Percentiles rank a stretch among this genome's conserved stretches.
Evolutionary conservation across 352 stramenopile species (phyloP).

Genomic region (Blastocystis sp.): DNA sequence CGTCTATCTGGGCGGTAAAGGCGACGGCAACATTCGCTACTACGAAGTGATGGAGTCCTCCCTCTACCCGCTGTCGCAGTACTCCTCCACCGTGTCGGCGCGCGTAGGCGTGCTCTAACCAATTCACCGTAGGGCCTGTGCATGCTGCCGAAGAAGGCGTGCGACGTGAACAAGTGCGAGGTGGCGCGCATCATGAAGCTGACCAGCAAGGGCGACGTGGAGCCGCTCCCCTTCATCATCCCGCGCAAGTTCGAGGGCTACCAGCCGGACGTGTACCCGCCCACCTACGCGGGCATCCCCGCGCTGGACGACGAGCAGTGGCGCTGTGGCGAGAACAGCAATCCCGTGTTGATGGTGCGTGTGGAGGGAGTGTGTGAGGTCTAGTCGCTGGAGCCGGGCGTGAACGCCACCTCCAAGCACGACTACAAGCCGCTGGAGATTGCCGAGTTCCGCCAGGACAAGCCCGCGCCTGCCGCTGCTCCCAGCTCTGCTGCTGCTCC

Average conservation of each 20-base stretch:
- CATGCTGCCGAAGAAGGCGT: conserved; percentile 94
- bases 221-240: conserved; percentile 86
- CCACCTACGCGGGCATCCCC: conserved; percentile 86
- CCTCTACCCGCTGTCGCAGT: conserved; percentile 86
- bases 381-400: conserved; percentile 45
- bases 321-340: conserved; percentile 87
- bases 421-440: conserved; percentile 18
- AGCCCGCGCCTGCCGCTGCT: not conserved
- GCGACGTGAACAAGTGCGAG: conserved; percentile 96
- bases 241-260: conserved; percentile 97
- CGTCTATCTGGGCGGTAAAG: conserved; percentile 93
- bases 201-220: conserved; percentile 86
- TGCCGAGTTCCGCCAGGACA: not conserved
- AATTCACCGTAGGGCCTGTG: conserved; percentile 89
- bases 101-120: not conserved
- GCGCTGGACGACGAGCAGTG: conserved; percentile 92
- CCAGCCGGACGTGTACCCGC: conserved; percentile 98
- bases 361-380: not conserved
- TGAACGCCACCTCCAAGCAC: not conserved
- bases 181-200: conserved; percentile 90
- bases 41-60: conserved; percentile 94
- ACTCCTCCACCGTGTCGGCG: conserved; percentile 86
- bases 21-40: conserved; percentile 97
- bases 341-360: conserved; percentile 74
- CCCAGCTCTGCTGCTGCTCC: not conserved